These are phyloP conservation scores for Seiridium cupressi DNA, from an alignment of 2,329 filamentous ascomycete species.

Conservation along the genomic window DNA sequence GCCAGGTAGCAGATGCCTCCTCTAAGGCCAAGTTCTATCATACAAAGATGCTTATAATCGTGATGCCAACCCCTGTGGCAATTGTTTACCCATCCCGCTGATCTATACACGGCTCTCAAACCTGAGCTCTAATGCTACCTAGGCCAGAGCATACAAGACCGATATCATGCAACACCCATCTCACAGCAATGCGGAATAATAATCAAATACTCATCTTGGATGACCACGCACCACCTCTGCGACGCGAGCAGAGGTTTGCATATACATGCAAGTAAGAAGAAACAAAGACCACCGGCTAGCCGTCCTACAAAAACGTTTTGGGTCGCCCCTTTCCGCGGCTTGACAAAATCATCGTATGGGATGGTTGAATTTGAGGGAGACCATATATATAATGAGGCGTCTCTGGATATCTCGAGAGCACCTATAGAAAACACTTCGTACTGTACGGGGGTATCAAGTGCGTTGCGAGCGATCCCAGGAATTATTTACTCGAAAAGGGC, in stretches of 20 bases:
- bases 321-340: no score
- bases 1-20: constrained; percentile 6
- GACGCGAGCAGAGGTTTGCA: no score
- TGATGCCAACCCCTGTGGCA: background rate
- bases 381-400: background rate
- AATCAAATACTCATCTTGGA: no score
- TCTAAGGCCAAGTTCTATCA: constrained; percentile 1
- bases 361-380: background rate
- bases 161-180: no score
- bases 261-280: no score
- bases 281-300: no score
- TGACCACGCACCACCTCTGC: no score
- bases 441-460: background rate
- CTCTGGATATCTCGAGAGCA: background rate
- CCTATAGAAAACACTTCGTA: background rate
- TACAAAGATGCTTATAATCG: constrained; percentile 3
- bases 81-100: background rate
- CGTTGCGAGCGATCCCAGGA: background rate
- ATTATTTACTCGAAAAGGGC: constrained; percentile 4
- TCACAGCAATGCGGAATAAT: no score
- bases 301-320: no score
- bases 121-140: background rate
- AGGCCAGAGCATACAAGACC: no score
- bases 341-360: background rate
- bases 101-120: background rate